Base-by-base conservation (phyloP, 352 stramenopile species). In the Phytophthora quininea region DNA sequence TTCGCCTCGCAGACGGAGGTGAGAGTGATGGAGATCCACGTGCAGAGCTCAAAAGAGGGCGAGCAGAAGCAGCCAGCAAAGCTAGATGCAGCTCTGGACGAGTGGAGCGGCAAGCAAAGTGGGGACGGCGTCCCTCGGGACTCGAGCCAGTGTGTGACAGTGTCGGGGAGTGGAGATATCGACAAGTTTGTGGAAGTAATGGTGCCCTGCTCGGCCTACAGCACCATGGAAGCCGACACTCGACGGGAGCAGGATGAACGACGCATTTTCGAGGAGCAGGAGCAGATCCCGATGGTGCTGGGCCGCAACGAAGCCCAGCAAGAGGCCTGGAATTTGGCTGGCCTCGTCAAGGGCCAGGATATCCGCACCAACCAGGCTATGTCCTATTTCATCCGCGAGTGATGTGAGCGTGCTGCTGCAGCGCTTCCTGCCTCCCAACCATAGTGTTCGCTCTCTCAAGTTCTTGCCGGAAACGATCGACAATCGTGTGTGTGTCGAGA, bases 401-500 rank as follows among this genome's bases (percentile, higher is more conserved):
- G 81, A 92, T 47, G 77, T 93, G n/a, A 77, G 75, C 7, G 79
- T 94, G 47, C 74, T 94, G 38, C 56, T 96, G 37, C 88, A 83
- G 42, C 81, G 86, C 42, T 96, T 84, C 54, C 58, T 94, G 30
- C 88, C 88, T 9, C 83, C 84, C 14, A 93, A 92, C 59, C 84
- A 94, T 58, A 74, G 80, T 30, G 74, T 93, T n/a, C 69, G 70
- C 19, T 83, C 69, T 31, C 74, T 96, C 8, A 77, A 81, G 51
- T 96, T 96, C 55, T 55, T 96, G 4, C 86, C 88, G 3, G 86
- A 96, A 56, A 94, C 86, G 4, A 91, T 96, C 50, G 88, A 93
- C 70, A 91, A 92, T 50, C 78, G 82, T 30, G 69, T 88, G n/a
- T 88, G 80, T 12, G 76, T 90, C 15, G 86, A 95, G 43, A 78